phyloP scores from a whole-genome alignment of 768 basidiomycete species.

The Leccinum arenicola region DNA sequence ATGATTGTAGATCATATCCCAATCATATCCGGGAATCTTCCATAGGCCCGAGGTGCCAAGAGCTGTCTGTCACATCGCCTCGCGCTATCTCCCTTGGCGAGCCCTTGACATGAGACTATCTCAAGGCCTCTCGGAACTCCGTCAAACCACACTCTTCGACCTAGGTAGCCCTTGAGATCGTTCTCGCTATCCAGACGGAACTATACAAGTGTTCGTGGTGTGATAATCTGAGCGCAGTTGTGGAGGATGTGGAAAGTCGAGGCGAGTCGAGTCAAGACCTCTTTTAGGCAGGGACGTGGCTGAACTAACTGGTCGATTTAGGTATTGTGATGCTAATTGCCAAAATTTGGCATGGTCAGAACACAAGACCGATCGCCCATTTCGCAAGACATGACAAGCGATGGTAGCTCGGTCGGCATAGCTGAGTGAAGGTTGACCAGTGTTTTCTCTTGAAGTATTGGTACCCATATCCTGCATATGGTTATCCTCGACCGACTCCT shows the following conservation, averaged over 20 bases:
- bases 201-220: slow-evolving; percentile 63
- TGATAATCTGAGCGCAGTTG: slow-evolving; percentile 61
- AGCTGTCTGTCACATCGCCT: background rate
- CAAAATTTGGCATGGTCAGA: slow-evolving; percentile 16
- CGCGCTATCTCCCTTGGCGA: background rate
- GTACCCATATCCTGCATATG: too few species aligned
- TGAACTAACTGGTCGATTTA: background rate
- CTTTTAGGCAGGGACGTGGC: background rate
- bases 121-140: background rate
- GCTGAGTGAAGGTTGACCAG: background rate
- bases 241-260: slow-evolving; percentile 38
- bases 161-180: background rate
- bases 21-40: background rate
- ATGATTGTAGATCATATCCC: too few species aligned
- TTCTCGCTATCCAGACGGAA: slow-evolving; percentile 24
- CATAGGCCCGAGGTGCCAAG: background rate
- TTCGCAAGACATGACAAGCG: background rate
- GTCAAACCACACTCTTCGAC: background rate
- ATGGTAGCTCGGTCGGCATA: background rate
- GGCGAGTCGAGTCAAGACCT: slow-evolving; percentile 22
- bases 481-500: too few species aligned
- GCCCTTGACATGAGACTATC: background rate
- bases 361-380: slow-evolving; percentile 11
- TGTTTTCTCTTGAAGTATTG: background rate
- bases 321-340: slow-evolving; percentile 17